A percentile compares a stretch with the other conserved stretches of the same genome.
Evolutionary conservation across 805 yeast species (phyloP).

Genomic region (Lachancea waltii): DNA sequence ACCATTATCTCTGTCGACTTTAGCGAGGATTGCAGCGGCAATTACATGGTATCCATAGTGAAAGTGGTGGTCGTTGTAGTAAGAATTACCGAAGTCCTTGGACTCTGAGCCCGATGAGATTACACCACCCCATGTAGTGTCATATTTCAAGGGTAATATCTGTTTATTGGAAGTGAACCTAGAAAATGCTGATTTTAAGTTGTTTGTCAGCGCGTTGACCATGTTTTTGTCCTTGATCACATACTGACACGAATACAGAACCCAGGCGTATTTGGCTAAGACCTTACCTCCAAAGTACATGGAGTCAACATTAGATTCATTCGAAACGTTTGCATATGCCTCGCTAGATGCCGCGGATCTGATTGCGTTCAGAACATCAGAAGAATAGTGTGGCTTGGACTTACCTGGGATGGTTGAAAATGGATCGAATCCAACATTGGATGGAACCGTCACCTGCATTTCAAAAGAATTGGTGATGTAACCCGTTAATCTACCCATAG

Average conservation of each 20-base stretch:
- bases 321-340: conserved; percentile 36
- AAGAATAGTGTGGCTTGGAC: conserved; percentile 24
- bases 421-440: conserved; percentile 42
- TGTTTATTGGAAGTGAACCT: conserved; percentile 68
- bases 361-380: conserved; percentile 28
- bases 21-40: conserved; percentile 58
- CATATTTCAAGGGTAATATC: conserved; percentile 68
- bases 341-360: conserved; percentile 33
- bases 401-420: conserved; percentile 32
- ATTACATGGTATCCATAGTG: conserved; percentile 71
- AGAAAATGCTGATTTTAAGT: conserved; percentile 60
- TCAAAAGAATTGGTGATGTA: conserved; percentile 37
- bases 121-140: conserved; percentile 70
- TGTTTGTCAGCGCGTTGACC: conserved; percentile 46
- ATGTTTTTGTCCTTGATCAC: conserved; percentile 51
- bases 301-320: conserved; percentile 57
- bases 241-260: conserved; percentile 64
- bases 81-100: conserved; percentile 68
- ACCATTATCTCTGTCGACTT: conserved; percentile 43
- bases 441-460: conserved; percentile 40
- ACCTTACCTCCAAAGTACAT: conserved; percentile 89
- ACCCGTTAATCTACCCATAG: conserved; percentile 42
- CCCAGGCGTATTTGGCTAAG: conserved; percentile 84
- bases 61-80: conserved; percentile 71
- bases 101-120: conserved; percentile 56